Base-by-base conservation (phyloP, 208 protist species). In the Trypanosoma grayi region DNA sequence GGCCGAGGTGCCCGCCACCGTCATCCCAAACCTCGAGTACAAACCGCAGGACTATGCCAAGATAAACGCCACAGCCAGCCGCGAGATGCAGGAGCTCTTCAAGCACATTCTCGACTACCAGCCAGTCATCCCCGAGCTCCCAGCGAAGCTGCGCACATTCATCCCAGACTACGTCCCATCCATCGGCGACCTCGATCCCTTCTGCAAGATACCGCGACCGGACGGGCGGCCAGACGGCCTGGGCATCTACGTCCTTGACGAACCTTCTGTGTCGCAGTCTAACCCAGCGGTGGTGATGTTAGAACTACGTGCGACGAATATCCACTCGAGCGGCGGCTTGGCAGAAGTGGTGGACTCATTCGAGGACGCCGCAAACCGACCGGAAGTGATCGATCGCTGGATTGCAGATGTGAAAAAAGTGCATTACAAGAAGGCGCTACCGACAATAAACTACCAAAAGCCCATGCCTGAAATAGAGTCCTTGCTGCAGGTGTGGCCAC, bases 81-180 rank as follows among this genome's bases (percentile, higher is more conserved):
- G 56, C 3, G 96, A 98, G 73, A 87, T 98, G 54, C 91, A 95
- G 59, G 95, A 98, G n/a, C 75, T 99, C n/a, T 99, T 99, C 76
- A 80, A 92, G 51, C 91, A 85, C 74, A 99, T 99, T 69, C 71
- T 73, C 16, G 74, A 87, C 31, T 99, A 98, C 82, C 87, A 97
- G 64, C 92, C 97, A 13, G 84, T 96, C 41, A 77, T 86, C 3
- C 84, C 97, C 18, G 95, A 99, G 65, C 73, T 99, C 25, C 95
- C 97, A 13, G 95, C 97, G 10, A 93, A 95, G 73, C 79, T 99
- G 56, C 86, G 91, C 22, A 97, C 98, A 8, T 99, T 99, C 77
- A 97, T 99, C 58, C 97, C 97, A 4, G 97, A 99, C 50, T 99
- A 98, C 81, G 96, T 99, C 53, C 97, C 98, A 5, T 82, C 97